phyloP scores from a whole-genome alignment of 345 rosid species.

The Pseudoturritis turrita region DNA sequence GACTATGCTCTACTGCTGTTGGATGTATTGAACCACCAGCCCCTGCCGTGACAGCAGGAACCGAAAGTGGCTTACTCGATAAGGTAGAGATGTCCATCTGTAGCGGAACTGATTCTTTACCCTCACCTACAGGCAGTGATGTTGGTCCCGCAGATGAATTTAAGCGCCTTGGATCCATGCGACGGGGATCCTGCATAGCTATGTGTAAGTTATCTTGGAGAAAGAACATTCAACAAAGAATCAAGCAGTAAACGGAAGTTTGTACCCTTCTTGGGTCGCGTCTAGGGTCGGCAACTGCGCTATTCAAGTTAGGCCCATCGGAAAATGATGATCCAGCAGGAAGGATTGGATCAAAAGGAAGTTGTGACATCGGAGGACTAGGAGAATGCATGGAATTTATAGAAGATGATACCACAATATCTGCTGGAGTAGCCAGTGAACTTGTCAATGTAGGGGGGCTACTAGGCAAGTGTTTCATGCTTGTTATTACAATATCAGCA shows the following conservation, averaged over 20 bases:
- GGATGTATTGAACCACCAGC: conserved; percentile 38
- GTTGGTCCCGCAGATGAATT: conserved; percentile 44
- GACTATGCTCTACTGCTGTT: conserved; percentile 32
- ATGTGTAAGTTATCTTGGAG: conserved; percentile 25
- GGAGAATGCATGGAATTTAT: conserved; percentile 45
- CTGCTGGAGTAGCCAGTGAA: conserved; percentile 45
- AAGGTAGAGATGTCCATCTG: conserved; percentile 50
- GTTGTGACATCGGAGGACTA: conserved; percentile 35
- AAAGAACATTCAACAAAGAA: conserved; percentile 5
- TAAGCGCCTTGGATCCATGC: conserved; percentile 83
- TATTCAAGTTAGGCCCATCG: conserved; percentile 44
- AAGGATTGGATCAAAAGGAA: conserved; percentile 38
- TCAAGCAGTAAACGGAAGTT: conserved; percentile 6
- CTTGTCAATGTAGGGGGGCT: conserved; percentile 54
- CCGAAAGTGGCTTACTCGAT: conserved; percentile 42
- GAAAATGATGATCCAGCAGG: conserved; percentile 38
- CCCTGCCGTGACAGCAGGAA: conserved; percentile 34
- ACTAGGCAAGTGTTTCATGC: conserved; percentile 93
- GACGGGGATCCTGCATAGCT: conserved; percentile 89
- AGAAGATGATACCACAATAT: conserved; percentile 37
- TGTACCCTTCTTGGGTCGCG: conserved; percentile 97
- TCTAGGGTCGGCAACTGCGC: conserved; percentile 54
- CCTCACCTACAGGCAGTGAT: conserved; percentile 43
- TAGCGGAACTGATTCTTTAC: conserved; percentile 34
- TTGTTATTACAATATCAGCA: conserved; percentile 93